A percentile compares a stretch with the other conserved stretches of the same genome.
Evolutionary conservation across 352 stramenopile species (phyloP).

Genomic region (Albugo laibachii): DNA sequence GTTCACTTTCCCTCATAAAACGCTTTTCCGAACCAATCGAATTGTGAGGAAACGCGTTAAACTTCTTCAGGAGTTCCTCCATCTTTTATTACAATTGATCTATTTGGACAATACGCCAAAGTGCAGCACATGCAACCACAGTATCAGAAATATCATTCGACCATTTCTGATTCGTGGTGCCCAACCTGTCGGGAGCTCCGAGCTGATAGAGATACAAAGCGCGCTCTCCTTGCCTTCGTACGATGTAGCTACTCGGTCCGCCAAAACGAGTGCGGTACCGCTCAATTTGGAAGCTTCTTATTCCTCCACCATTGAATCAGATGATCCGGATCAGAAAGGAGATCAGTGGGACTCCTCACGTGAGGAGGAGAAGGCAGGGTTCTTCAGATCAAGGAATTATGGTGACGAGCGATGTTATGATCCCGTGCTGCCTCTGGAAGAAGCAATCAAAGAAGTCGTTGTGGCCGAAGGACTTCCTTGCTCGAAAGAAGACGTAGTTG

Average conservation of each 20-base stretch:
- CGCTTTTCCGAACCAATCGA: constrained; percentile 48
- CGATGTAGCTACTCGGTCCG: neutral
- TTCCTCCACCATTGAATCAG: too few species aligned
- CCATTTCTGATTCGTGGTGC: constrained; percentile 61
- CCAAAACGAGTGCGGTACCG: too few species aligned
- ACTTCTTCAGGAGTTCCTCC: constrained; percentile 48
- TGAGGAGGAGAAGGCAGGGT: too few species aligned
- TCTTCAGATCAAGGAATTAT: too few species aligned
- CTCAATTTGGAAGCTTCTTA: neutral
- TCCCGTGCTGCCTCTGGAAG: constrained; percentile 34
- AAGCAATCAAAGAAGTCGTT: constrained; percentile 67
- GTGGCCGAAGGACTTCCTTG: constrained; percentile 23
- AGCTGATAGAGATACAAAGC: constrained; percentile 47
- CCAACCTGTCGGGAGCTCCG: constrained; percentile 50
- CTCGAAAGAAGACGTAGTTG: constrained; percentile 57
- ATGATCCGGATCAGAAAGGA: too few species aligned
- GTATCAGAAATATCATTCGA: constrained; percentile 43
- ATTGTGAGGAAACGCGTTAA: constrained; percentile 49
- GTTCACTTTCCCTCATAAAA: constrained; percentile 46
- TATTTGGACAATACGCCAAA: constrained; percentile 53
- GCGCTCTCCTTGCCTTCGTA: constrained; percentile 28
- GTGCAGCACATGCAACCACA: constrained; percentile 41
- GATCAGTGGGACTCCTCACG: too few species aligned
- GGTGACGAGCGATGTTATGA: constrained; percentile 25
- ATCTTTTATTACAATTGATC: constrained; percentile 38